Evolutionary conservation across 225 moss, liverwort and hornwort species (phyloP).

Genomic region (Straminergon stramineum): DNA sequence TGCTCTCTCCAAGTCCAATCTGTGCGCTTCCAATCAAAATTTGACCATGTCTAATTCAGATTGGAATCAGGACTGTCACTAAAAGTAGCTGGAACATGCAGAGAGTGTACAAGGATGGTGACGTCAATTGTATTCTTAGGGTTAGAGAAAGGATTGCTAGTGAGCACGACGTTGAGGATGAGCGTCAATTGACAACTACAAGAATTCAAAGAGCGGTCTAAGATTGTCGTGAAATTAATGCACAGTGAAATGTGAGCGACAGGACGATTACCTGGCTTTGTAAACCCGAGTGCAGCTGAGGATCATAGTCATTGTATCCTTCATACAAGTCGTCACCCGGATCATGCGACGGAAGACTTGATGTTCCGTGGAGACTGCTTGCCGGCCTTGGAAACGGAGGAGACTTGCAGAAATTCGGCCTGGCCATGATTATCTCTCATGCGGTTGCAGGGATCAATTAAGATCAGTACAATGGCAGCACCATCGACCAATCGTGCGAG

Average conservation of each 20-base stretch:
- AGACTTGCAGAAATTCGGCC: constrained; percentile 10
- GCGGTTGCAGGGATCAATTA: neutral
- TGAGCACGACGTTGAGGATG: neutral
- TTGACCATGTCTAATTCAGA: neutral
- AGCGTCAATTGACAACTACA: neutral
- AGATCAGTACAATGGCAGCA: neutral
- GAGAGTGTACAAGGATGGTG: neutral
- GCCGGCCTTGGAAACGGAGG: neutral
- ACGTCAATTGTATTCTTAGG: neutral
- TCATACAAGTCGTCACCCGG: constrained; percentile 35
- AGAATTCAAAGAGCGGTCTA: neutral
- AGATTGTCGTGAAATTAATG: neutral
- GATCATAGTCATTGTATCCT: constrained; percentile 56
- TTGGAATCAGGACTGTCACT: neutral
- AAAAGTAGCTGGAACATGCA: neutral
- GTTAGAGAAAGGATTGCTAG: neutral
- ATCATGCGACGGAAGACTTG: neutral
- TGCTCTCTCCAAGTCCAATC: constrained; percentile 17
- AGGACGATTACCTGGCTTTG: constrained; percentile 9
- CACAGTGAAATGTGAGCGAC: neutral
- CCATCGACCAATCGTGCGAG: neutral
- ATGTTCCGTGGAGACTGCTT: neutral
- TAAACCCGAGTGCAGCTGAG: constrained; percentile 17
- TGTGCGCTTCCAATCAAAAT: neutral
- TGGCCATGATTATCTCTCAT: neutral